These are phyloP conservation scores for Hypoxylon sp. DNA, from an alignment of 2,329 filamentous ascomycete genomes.

Conservation along the genomic window DNA sequence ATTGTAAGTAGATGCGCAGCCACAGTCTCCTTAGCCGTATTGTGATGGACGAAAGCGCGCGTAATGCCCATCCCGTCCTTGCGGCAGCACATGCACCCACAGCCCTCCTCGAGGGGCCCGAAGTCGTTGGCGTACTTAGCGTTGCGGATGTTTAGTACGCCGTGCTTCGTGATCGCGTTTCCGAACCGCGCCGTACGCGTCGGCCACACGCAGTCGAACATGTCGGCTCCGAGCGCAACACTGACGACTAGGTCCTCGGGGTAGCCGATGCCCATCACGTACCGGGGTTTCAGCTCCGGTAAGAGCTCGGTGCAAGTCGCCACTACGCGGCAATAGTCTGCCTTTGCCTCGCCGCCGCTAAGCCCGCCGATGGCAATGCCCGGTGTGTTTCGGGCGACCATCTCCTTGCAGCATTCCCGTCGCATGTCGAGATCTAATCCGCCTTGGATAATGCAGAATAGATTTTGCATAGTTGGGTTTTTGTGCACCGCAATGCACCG, in stretches of 20 bases:
- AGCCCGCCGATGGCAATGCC: slow-evolving; percentile 97
- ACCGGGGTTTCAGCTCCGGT: slow-evolving; percentile 93
- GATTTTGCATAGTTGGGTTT: slow-evolving; percentile 85
- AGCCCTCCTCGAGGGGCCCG: slow-evolving; percentile 84
- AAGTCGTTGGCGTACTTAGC: slow-evolving; percentile 84
- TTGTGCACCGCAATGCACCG: slow-evolving; percentile 92
- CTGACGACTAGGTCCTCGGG: slow-evolving; percentile 96
- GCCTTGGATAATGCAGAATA: slow-evolving; percentile 99
- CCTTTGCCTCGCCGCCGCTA: slow-evolving; percentile 94
- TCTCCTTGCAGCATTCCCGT: slow-evolving; percentile 84
- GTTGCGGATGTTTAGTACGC: slow-evolving; percentile 88
- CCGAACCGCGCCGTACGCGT: slow-evolving; percentile 96
- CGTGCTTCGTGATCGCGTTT: slow-evolving; percentile 86
- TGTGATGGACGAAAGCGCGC: slow-evolving; percentile 90
- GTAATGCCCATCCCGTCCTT: slow-evolving; percentile 85
- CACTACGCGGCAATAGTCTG: slow-evolving; percentile 92
- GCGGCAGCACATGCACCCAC: slow-evolving; percentile 84
- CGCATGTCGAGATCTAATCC: slow-evolving; percentile 91
- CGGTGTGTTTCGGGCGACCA: slow-evolving; percentile 91
- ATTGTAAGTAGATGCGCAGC: slow-evolving; percentile 88
- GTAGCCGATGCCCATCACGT: slow-evolving; percentile 99
- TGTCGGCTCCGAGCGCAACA: slow-evolving; percentile 93
- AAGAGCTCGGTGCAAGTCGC: slow-evolving; percentile 86
- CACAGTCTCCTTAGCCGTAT: slow-evolving; percentile 93
- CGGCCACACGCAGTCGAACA: slow-evolving; percentile 99